Percentiles rank a stretch among this genome's conserved stretches.
Evolutionary conservation across 208 protist species (phyloP).

Genomic region (Wallacemonas sp.): DNA sequence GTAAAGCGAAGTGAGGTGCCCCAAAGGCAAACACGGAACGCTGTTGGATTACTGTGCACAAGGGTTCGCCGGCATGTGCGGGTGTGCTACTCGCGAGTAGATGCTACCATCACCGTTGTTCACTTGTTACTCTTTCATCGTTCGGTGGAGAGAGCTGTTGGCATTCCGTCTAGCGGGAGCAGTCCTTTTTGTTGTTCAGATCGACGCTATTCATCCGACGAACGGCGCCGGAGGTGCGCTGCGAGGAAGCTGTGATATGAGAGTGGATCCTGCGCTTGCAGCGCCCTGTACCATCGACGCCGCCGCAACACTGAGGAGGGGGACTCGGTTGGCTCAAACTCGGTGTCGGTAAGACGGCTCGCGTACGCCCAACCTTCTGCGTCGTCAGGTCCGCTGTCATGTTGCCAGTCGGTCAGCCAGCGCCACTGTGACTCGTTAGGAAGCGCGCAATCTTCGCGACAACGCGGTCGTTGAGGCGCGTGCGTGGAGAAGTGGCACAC

Average conservation of each 20-base stretch:
- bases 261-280: conserved; percentile 56
- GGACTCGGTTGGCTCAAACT: conserved; percentile 23
- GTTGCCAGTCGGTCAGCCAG: conserved; percentile 55
- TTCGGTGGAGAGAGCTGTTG: too few relatives aligned
- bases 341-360: conserved; percentile 7
- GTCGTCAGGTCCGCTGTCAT: conserved; percentile 37
- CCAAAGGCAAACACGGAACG: too few relatives aligned
- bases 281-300: conserved; percentile 46
- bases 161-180: too few relatives aligned
- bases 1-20: too few relatives aligned
- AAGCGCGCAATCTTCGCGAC: conserved; percentile 33
- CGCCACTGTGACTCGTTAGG: conserved; percentile 37
- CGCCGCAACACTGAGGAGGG: conserved; percentile 23
- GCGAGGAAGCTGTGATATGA: conserved; percentile 45
- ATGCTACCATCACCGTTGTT: too few relatives aligned
- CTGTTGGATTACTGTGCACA: too few relatives aligned
- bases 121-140: conserved; percentile 3
- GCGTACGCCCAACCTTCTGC: conserved; percentile 61
- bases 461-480: conserved; percentile 21
- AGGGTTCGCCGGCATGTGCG: too few relatives aligned
- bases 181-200: too few relatives aligned
- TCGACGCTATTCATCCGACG: background rate
- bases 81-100: too few relatives aligned
- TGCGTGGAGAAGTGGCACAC: conserved; percentile 30
- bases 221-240: background rate